Evolutionary conservation across 768 basidiomycete species (phyloP), one percentile per base, ranked within the genome.

Genomic region (Rubroboletus satanas): DNA sequence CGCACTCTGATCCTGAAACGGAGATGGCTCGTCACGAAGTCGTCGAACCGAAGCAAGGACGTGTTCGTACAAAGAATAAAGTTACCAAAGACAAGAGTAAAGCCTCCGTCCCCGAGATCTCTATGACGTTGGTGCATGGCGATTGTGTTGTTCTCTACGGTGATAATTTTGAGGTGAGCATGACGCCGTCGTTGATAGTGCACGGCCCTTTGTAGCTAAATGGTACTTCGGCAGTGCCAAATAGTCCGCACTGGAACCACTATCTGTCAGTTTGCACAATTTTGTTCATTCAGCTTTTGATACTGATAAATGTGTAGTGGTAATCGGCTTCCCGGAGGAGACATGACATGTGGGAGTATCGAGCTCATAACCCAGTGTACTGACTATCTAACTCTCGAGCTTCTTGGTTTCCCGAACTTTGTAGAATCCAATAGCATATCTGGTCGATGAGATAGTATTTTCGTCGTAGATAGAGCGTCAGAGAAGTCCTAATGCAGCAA

Each of bases 141-240:
- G 75, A 77, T 61, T 63, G 69, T 47, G 58, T 72, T 2, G 44
- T 77, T 37, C 63, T 77, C 7, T 58, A 8, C 3, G 75, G 76
- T 10, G 75, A 73, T 49, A 72, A 71, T 42, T 76, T 74, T 50
- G 73, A 77, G 66, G 75, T 75, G 63, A 73, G 57, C 71, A 64
- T 48, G n/a, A 35, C 36, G 15, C 48, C 32, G 14, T 26, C 3
- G n/a, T 45, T 7, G 18, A 35, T 48, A 17, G 2, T n/a, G 42
- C 26, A 4, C 33, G 12, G 15, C 36, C 12, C 3, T 10, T 17
- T 42, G 45, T 51, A 28, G 33, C 45, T 61, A 55, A 52, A 56
- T 37, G 35, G 43, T 49, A 28, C 37, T 29, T 36, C 21, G 52
- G 4, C 41, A 71, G 69, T 69, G 53, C 42, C 65, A 64, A 36